Evolutionary conservation across 2,329 filamentous ascomycete genomes (phyloP).

Genomic region (Laburnicola sp.): DNA sequence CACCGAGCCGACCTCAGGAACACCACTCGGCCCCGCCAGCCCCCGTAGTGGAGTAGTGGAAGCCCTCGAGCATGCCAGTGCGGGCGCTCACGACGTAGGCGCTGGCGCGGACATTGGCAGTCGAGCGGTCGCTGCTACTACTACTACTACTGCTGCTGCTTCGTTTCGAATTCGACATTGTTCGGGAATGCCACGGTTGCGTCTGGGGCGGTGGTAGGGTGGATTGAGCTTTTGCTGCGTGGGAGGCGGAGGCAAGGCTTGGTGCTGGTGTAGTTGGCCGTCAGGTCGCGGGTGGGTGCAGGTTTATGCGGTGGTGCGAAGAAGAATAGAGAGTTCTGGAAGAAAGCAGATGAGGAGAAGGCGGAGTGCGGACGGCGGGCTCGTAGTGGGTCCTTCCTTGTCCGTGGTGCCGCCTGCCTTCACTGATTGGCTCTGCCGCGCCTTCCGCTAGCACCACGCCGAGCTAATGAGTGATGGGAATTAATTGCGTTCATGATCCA

Average conservation of each 20-base stretch:
- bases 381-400: neutral
- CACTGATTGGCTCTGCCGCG: conserved; percentile 6
- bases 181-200: conserved; percentile 53
- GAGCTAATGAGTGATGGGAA: neutral
- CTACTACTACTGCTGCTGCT: conserved; percentile 73
- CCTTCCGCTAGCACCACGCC: neutral
- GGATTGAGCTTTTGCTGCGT: conserved; percentile 1
- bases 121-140: conserved; percentile 61
- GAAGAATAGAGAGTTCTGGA: conserved; percentile 2
- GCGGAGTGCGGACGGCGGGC: neutral
- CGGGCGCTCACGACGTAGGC: conserved; percentile 81
- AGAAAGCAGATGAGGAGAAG: conserved; percentile 6
- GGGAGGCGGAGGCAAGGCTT: neutral
- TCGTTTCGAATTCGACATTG: conserved; percentile 72
- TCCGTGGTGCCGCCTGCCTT: neutral
- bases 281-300: neutral
- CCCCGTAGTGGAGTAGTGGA: conserved; percentile 95
- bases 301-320: neutral
- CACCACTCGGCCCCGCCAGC: conserved; percentile 63
- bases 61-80: conserved; percentile 72
- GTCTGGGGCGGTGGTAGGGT: conserved; percentile 14
- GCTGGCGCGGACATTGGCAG: conserved; percentile 80
- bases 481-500: neutral
- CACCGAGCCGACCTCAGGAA: conserved; percentile 52
- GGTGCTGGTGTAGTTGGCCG: neutral